Conservation (phyloP, 768 basidiomycete genomes). For the Rossbeevera mucosa region DNA sequence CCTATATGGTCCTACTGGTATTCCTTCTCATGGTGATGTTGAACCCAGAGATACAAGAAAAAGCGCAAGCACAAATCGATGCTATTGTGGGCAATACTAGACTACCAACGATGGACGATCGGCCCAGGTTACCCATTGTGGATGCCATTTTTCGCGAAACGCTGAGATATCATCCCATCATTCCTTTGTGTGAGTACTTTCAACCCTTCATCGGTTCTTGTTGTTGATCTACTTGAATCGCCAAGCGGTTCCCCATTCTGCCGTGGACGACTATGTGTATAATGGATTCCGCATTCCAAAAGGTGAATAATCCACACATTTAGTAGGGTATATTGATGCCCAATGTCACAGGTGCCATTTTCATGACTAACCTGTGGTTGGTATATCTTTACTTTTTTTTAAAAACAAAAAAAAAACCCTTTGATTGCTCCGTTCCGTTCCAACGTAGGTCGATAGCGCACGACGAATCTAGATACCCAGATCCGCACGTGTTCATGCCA, state of each 20-base stretch:
- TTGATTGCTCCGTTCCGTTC: not conserved
- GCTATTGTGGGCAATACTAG: not conserved
- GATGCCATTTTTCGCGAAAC: not conserved
- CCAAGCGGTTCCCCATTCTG: not conserved
- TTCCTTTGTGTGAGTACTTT: not conserved
- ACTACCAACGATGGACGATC: not conserved
- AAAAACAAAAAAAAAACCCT: not conserved
- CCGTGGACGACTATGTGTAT: not conserved
- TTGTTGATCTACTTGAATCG: not conserved
- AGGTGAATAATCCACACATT: not conserved
- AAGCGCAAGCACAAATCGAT: not conserved
- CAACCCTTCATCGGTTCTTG: too few relatives aligned
- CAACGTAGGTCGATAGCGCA: not conserved
- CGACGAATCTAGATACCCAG: not conserved
- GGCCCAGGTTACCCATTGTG: not conserved
- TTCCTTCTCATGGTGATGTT: not conserved
- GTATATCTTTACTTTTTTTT: not conserved
- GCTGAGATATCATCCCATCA: not conserved
- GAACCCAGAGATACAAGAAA: not conserved
- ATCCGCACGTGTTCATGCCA: not conserved
- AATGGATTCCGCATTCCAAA: not conserved
- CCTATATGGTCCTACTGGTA: not conserved
- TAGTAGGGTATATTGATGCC: not conserved
- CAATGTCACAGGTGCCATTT: not conserved
- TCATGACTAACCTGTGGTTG: not conserved